These are phyloP conservation scores for Mucor mucedo DNA, from an alignment of 371 early-diverging fungal species.

Conservation along the genomic window DNA sequence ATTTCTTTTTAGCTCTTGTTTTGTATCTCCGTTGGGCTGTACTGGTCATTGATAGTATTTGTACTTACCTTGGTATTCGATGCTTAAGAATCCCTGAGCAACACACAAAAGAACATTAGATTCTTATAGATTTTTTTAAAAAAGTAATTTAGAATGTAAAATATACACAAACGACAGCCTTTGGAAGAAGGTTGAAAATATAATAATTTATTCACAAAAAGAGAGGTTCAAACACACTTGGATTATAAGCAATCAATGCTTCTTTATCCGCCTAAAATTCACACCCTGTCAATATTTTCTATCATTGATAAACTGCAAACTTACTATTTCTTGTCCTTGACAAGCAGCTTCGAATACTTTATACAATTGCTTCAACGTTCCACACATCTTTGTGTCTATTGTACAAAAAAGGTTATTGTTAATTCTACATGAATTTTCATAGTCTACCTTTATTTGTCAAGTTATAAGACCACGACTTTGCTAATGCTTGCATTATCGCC, in stretches of 20 bases:
- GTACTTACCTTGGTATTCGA: constrained; percentile 80
- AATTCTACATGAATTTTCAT: neutral
- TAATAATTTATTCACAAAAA: constrained; percentile 11
- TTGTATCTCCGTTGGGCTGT: constrained; percentile 84
- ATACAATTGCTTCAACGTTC: constrained; percentile 20
- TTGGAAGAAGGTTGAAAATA: neutral
- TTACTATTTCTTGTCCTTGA: constrained; percentile 27
- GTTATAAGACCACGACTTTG: constrained; percentile 35
- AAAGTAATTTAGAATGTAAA: constrained; percentile 2
- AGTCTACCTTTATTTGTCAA: constrained; percentile 10
- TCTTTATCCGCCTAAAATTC: constrained; percentile 20
- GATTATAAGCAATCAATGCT: constrained; percentile 20
- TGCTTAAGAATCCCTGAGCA: constrained; percentile 75
- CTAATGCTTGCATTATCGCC: constrained; percentile 29
- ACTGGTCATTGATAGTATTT: constrained; percentile 86
- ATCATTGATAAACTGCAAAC: neutral
- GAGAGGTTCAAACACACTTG: constrained; percentile 15
- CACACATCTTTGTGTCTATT: constrained; percentile 26
- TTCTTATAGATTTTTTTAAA: neutral
- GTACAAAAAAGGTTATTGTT: neutral
- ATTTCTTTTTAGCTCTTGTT: constrained; percentile 65
- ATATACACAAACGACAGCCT: neutral
- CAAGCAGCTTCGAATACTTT: constrained; percentile 28
- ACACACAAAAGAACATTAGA: constrained; percentile 18
- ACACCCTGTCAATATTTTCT: neutral